These are phyloP conservation scores for Colletotrichum abscissum DNA, from an alignment of 2,329 filamentous ascomycete species.

Conservation along the genomic window DNA sequence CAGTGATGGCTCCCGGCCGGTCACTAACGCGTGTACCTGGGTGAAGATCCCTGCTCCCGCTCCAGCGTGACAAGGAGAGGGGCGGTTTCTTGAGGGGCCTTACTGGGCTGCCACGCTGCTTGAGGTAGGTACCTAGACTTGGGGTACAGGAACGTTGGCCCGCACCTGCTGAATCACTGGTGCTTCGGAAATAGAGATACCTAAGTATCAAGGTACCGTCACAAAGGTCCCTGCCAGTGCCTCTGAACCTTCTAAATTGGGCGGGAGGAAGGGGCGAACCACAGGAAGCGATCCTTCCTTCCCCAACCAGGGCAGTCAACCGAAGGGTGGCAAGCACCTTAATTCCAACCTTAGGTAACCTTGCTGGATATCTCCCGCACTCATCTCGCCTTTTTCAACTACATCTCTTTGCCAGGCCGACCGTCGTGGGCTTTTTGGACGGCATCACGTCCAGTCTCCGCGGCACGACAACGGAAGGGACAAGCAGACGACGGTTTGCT, in stretches of 20 bases:
- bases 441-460: neutral
- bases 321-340: neutral
- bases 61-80: conserved; percentile 20
- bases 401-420: neutral
- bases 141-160: neutral
- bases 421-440: conserved; percentile 5
- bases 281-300: neutral
- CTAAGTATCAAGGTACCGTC: neutral
- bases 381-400: neutral
- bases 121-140: neutral
- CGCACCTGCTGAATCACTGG: neutral
- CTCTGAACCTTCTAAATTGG: neutral
- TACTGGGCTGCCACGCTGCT: neutral
- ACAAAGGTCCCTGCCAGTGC: no score
- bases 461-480: neutral
- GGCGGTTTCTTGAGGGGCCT: neutral
- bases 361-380: neutral
- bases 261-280: neutral
- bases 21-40: neutral
- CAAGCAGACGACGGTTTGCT: neutral
- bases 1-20: neutral
- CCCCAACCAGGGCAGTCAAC: neutral
- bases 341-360: neutral
- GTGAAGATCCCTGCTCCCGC: conserved; percentile 17
- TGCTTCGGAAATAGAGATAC: neutral